Base-by-base conservation (phyloP, 331 rosid species). In the Dryas integrifolia region DNA sequence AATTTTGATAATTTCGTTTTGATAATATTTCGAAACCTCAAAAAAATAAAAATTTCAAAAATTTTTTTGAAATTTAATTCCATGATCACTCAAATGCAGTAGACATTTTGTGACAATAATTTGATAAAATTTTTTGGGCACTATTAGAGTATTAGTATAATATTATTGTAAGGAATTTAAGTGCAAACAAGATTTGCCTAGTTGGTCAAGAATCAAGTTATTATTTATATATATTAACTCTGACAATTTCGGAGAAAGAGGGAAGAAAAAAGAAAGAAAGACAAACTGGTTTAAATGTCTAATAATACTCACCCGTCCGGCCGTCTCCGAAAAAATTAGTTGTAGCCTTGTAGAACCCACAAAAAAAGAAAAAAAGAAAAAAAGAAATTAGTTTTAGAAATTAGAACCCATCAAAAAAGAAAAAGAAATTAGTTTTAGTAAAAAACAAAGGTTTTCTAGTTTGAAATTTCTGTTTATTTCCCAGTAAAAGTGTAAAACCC, bases 121-220 rank as follows among this genome's bases (percentile, higher is more conserved):
- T 30, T 30, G 35, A 30, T 30, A 30, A 30, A 2, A 1, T 30
- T 30, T 30, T 7, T 9, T 7, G 40, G 12, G 40, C 24, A 0
- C 24, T 58, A 4, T 21, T 21, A 21, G 24, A 0, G 9, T 58
- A 4, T 21, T 21, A 21, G 24, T 38, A 38, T 40, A 15, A 60
- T 7, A 2, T 8, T 39, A 7, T 38, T 8, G 16, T 7, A 21
- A 9, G 46, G 9, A 52, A 12, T 50, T 39, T 39, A 6, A 30
- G 40, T 21, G 24, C 52, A 57, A 13, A 44, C 55, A 40, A 69
- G 14, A 53, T 69, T 55, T 53, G 75, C 47, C 57, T 26, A 71
- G 16, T 7, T 14, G 66, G 75, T 71, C 66, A 71, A 57, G 3
- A 2, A 55, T 70, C 53, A 70, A 71, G 43, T 57, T 43, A 4